phyloP scores from a whole-genome alignment of 2,329 filamentous ascomycete genomes.

The Chaetomium olivaceum region DNA sequence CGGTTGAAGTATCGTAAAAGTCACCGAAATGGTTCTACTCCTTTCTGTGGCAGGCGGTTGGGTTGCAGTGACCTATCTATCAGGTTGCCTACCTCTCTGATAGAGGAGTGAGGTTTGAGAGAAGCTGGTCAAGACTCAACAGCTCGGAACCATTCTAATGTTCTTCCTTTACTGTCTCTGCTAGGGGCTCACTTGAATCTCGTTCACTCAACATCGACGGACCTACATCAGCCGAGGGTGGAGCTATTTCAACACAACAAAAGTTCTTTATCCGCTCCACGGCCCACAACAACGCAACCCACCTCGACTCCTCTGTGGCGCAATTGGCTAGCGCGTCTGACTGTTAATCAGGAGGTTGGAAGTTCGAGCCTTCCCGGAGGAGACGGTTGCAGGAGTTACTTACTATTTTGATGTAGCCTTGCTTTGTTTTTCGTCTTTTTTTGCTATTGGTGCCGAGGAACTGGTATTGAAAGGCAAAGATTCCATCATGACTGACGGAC shows the following conservation, averaged over 20 bases:
- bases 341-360: slow-evolving; percentile 49
- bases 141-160: neutral
- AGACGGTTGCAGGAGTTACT: slow-evolving; percentile 3
- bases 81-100: too few relatives aligned
- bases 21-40: neutral
- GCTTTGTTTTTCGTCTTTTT: neutral
- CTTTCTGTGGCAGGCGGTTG: too few relatives aligned
- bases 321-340: slow-evolving; percentile 61
- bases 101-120: neutral
- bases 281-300: neutral
- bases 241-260: neutral
- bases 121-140: neutral
- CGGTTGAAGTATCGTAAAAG: neutral
- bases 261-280: neutral
- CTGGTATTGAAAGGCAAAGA: too few relatives aligned
- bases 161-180: neutral
- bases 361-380: slow-evolving; percentile 33
- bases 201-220: neutral
- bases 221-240: neutral
- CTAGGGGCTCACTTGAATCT: neutral
- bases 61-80: neutral
- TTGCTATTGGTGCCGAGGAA: neutral
- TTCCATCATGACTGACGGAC: neutral
- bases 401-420: neutral
- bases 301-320: slow-evolving; percentile 41